Conservation (phyloP, 1,139 yeast species). For the Tardiomyces depauwii region DNA sequence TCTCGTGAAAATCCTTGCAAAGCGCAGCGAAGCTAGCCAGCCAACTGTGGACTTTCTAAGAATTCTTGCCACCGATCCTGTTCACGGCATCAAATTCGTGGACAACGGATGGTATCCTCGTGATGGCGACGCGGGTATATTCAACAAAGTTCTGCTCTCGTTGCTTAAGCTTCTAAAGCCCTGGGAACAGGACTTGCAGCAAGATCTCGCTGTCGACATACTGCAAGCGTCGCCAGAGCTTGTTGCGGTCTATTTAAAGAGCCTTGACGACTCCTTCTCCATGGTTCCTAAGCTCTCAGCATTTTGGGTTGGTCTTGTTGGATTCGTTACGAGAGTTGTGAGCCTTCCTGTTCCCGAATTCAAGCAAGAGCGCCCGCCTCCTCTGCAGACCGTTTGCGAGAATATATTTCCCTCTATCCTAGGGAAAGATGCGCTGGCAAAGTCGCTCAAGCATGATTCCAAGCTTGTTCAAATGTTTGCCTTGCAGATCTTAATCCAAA, state of each 20-base stretch:
- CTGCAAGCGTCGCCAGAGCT: conserved; percentile 54
- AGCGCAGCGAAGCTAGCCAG: conserved; percentile 23
- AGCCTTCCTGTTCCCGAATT: conserved; percentile 40
- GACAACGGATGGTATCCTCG: conserved; percentile 48
- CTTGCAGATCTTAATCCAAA: conserved; percentile 45
- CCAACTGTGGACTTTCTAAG: conserved; percentile 40
- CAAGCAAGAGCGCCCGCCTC: conserved; percentile 14
- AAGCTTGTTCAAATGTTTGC: conserved; percentile 54
- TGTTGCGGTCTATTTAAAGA: conserved; percentile 57
- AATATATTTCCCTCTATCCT: conserved; percentile 56
- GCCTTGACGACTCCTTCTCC: conserved; percentile 37
- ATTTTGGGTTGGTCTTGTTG: conserved; percentile 71
- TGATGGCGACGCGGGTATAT: conserved; percentile 16
- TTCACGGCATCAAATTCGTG: conserved; percentile 51
- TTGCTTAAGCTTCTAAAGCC: conserved; percentile 62
- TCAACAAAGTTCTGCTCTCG: conserved; percentile 54
- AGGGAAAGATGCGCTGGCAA: conserved; percentile 23
- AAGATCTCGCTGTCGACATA: conserved; percentile 42
- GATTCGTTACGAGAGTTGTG: conserved; percentile 48
- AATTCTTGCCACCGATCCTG: conserved; percentile 39
- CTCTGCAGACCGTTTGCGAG: conserved; percentile 33
- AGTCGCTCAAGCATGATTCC: conserved; percentile 30
- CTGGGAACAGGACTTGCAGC: conserved; percentile 61
- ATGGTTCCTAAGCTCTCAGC: conserved; percentile 61
- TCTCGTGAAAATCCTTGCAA: conserved; percentile 41